phyloP scores from a whole-genome alignment of 140 eudicot species.

The Stevia rebaudiana region DNA sequence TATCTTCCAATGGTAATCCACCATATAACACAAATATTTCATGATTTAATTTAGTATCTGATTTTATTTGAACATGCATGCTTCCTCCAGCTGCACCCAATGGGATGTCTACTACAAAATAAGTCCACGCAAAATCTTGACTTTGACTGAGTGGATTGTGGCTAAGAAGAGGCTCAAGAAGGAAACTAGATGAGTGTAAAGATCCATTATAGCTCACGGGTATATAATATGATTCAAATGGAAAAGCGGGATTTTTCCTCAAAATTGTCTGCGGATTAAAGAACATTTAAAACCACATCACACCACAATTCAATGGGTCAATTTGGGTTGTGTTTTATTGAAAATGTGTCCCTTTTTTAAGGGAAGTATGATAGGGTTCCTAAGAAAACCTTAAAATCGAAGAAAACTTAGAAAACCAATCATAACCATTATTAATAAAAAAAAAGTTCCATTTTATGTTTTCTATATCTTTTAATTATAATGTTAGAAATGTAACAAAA shows the following conservation, averaged over 20 bases:
- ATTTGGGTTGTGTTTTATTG: background rate
- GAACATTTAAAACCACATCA: conserved; percentile 6
- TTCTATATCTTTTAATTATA: too few species aligned
- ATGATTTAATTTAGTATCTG: conserved; percentile 32
- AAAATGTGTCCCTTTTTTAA: too few species aligned
- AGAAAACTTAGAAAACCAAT: too few species aligned
- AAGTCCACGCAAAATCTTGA: conserved; percentile 35
- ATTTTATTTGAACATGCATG: conserved; percentile 36
- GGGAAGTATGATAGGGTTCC: too few species aligned
- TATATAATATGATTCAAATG: conserved; percentile 44
- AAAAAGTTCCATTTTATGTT: too few species aligned
- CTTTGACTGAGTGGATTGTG: conserved; percentile 27
- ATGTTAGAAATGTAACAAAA: too few species aligned
- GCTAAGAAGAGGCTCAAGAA: conserved; percentile 43
- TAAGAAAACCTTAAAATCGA: too few species aligned
- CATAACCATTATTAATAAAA: too few species aligned
- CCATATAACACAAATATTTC: conserved; percentile 48
- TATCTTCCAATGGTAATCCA: conserved; percentile 38
- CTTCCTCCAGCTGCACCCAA: conserved; percentile 46
- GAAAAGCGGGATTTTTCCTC: conserved; percentile 31
- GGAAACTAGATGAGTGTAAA: conserved; percentile 29
- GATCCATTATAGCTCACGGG: conserved; percentile 27
- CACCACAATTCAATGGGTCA: background rate
- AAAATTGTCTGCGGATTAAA: conserved; percentile 42
- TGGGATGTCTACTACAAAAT: conserved; percentile 44